Base-by-base conservation (phyloP, 75 land plant genomes). In the Picea sitchensis region DNA sequence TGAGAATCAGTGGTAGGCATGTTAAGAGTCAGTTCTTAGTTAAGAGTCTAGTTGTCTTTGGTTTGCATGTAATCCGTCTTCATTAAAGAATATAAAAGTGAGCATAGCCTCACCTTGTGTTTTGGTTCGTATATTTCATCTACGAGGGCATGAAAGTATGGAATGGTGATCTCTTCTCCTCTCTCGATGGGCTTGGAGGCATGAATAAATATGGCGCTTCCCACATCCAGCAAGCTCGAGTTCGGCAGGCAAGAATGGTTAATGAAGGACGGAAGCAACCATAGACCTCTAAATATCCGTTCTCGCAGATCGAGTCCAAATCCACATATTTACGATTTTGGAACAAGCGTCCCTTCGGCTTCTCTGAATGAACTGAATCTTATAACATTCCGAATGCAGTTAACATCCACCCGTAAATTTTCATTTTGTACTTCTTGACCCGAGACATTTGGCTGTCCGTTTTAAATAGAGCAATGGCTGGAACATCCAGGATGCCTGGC, bases 201-300 rank as follows among this genome's bases (percentile, higher is more conserved):
- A 5, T 77, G 56, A 21, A 78, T 68, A 23, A 85, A 32, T 84
- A 85, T 63, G 0, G 84, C 83, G 14, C 63, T 75, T 23, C 86
- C 83, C 14, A 84, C 83, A 11, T 81, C 12, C 4, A 77, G 76
- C 31, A 64, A 67, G 15, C 62, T 65, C 4, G 76, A 72, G 31
- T 84, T 84, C 3, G 86, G 83, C 3, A 41, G 47, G 75, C 86
- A 81, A 0, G 83, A 84, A 64, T 84, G 86, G 65, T 85, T 82
- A 23, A 82, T 63, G 62, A 85, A 81, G 7, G 86, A 81, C 2
- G 86, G 81, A 1, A 82, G 81, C 65, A 74, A 61, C 86, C 84
- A 81, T 9, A 84, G 72, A 5, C 86, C 84, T 18, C 21, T 58
- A 8, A 71, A 17, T 6, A n/a, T 38, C 20, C 47, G 0, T 1